Percentiles rank a stretch among this genome's conserved stretches.
These are phyloP conservation scores for Aureobasidium lini DNA, from an alignment of 2,329 filamentous ascomycete genomes.

Conservation along the genomic window DNA sequence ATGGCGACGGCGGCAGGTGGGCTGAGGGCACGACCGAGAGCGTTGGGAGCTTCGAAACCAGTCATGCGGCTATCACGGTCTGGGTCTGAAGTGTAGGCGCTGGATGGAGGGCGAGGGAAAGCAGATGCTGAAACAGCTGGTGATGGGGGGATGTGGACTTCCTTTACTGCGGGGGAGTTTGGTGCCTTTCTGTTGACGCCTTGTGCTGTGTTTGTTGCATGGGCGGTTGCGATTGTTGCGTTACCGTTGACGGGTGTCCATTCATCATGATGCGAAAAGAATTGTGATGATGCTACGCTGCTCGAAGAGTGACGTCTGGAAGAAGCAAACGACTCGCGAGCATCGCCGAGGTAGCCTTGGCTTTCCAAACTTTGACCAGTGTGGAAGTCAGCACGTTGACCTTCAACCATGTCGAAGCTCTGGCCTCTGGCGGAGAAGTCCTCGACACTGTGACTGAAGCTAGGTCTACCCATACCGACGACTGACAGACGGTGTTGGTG, in stretches of 20 bases:
- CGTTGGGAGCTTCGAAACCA: background rate
- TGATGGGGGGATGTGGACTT: conserved; percentile 17
- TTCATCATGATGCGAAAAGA: conserved; percentile 3
- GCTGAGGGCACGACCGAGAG: conserved; percentile 12
- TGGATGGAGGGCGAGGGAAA: conserved; percentile 30
- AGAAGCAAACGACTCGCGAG: conserved; percentile 22
- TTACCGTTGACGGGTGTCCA: conserved; percentile 25
- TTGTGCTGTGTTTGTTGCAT: background rate
- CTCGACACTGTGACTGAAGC: conserved; percentile 52
- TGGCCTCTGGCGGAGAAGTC: conserved; percentile 29
- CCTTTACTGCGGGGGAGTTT: background rate
- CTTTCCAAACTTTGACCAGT: conserved; percentile 20
- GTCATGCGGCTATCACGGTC: conserved; percentile 41
- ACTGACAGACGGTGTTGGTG: conserved; percentile 50
- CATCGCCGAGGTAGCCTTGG: conserved; percentile 25
- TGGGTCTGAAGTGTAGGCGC: conserved; percentile 36
- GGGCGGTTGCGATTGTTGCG: background rate
- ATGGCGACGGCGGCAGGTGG: conserved; percentile 13
- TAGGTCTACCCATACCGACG: conserved; percentile 63
- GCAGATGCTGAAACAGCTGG: conserved; percentile 6
- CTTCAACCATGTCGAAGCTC: conserved; percentile 23
- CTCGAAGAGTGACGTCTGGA: conserved; percentile 8
- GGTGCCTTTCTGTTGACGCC: background rate
- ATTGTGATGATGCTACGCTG: conserved; percentile 13
- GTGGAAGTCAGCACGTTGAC: conserved; percentile 23